Conservation (phyloP, 2,329 filamentous ascomycete genomes). For the Aspergillus intermedius region DNA sequence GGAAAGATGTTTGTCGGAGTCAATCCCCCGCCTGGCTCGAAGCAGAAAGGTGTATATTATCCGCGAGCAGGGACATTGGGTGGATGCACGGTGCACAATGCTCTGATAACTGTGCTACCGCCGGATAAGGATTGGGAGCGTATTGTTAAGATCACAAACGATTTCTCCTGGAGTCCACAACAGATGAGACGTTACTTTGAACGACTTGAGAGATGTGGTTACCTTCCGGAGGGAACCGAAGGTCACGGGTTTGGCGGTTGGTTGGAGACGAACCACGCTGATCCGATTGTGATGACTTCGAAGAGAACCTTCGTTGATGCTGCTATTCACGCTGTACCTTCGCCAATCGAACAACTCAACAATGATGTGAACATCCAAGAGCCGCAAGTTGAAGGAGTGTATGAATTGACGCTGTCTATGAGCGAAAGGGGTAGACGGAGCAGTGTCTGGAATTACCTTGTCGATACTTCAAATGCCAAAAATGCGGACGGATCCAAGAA, state of each 20-base stretch:
- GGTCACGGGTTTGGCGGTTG: not conserved
- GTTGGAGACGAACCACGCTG: not conserved
- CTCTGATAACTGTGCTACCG: not conserved
- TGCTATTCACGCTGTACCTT: not conserved
- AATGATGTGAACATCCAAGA: not conserved
- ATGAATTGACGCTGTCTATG: not conserved
- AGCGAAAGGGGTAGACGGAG: not conserved
- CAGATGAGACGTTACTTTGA: not conserved
- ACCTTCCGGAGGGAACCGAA: not conserved
- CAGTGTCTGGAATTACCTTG: not conserved
- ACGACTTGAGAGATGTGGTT: not conserved
- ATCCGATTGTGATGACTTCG: not conserved
- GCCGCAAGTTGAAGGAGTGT: not conserved
- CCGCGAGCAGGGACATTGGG: not conserved
- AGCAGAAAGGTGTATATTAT: not conserved
- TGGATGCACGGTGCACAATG: not conserved
- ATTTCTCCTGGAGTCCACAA: not conserved
- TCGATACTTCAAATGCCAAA: not conserved
- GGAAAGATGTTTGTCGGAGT: not conserved
- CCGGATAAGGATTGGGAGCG: not conserved
- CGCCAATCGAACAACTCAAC: not conserved
- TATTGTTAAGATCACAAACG: not conserved
- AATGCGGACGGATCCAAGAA: not conserved
- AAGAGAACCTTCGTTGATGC: not conserved
- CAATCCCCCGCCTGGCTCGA: not conserved